A percentile compares a stretch with the other conserved stretches of the same genome.
Evolutionary conservation across 208 protist species (phyloP).

Genomic region (Wallacemonas sp.): DNA sequence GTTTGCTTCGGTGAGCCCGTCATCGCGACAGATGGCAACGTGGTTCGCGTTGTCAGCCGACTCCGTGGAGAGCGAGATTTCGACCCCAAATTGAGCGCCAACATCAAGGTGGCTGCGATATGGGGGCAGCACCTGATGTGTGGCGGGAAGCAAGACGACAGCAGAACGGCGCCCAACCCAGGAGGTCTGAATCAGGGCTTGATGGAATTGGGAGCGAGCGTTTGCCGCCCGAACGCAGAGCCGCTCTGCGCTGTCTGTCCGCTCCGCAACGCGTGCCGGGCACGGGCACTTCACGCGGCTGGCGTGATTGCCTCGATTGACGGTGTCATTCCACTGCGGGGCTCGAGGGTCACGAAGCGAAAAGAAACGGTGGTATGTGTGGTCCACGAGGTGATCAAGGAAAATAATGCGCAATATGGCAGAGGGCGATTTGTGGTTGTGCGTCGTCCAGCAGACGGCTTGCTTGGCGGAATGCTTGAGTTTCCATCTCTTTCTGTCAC

Average conservation of each 20-base stretch:
- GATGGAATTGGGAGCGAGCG: conserved; percentile 91
- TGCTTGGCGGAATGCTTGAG: conserved; percentile 88
- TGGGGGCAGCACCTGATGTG: conserved; percentile 73
- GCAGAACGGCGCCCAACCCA: conserved; percentile 26
- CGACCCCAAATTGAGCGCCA: conserved; percentile 75
- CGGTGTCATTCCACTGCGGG: conserved; percentile 74
- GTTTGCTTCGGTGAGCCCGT: conserved; percentile 80
- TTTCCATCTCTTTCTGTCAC: conserved; percentile 55
- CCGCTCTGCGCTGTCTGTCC: conserved; percentile 79
- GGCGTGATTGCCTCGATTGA: conserved; percentile 73
- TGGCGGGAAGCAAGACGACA: conserved; percentile 27
- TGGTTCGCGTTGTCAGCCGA: conserved; percentile 90
- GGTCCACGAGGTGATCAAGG: conserved; percentile 52
- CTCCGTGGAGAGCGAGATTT: conserved; percentile 68
- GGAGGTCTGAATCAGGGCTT: conserved; percentile 90
- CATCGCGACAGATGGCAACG: conserved; percentile 92
- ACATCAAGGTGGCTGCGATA: conserved; percentile 40
- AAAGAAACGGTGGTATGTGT: conserved; percentile 64
- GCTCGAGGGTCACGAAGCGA: conserved; percentile 36
- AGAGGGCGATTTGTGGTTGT: conserved; percentile 56
- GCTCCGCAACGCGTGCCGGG: conserved; percentile 51
- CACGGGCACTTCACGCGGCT: conserved; percentile 28
- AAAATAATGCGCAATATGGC: not conserved
- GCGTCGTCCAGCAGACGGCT: conserved; percentile 45
- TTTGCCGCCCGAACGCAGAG: conserved; percentile 78